Percentiles rank a stretch among this genome's conserved stretches.
Conservation (phyloP, 2,329 filamentous ascomycete genomes). For the Bretziella fagacearum region DNA sequence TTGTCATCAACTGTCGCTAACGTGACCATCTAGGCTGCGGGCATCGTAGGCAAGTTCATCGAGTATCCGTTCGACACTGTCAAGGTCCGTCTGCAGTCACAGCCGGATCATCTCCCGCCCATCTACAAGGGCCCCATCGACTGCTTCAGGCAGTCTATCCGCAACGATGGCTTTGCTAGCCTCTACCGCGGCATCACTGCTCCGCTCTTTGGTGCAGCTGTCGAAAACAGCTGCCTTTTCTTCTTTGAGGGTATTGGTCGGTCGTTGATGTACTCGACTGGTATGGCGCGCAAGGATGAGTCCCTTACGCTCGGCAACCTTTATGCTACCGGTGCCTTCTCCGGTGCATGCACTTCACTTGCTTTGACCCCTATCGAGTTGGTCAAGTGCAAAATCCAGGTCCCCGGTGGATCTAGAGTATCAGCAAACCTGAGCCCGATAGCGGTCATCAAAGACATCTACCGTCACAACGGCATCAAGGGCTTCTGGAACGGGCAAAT, state of each 20-base stretch:
- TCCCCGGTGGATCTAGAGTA: conserved; percentile 27
- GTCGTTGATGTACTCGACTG: conserved; percentile 40
- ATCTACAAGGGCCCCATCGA: conserved; percentile 77
- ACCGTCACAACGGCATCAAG: conserved; percentile 59
- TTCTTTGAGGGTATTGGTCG: conserved; percentile 71
- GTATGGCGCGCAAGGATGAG: conserved; percentile 32
- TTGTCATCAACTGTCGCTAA: neutral
- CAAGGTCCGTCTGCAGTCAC: conserved; percentile 94
- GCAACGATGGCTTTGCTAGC: conserved; percentile 58
- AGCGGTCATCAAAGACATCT: conserved; percentile 60
- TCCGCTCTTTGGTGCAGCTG: conserved; percentile 74
- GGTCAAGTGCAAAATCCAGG: conserved; percentile 97
- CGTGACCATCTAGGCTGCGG: conserved; percentile 46
- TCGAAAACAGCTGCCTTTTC: conserved; percentile 85
- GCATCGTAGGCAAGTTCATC: conserved; percentile 83
- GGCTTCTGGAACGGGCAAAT: conserved; percentile 95
- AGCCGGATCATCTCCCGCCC: conserved; percentile 66
- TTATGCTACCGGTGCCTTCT: conserved; percentile 64
- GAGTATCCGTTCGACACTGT: conserved; percentile 98
- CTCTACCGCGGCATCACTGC: conserved; percentile 89
- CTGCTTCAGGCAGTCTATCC: conserved; percentile 78
- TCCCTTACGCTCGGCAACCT: conserved; percentile 59
- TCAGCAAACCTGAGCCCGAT: conserved; percentile 41
- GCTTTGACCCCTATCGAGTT: conserved; percentile 90
- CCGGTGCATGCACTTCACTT: conserved; percentile 76